A percentile compares a stretch with the other conserved stretches of the same genome.
These are phyloP conservation scores for Rhytidhysteron rufulum DNA, from an alignment of 2,329 filamentous ascomycete species.

Conservation along the genomic window DNA sequence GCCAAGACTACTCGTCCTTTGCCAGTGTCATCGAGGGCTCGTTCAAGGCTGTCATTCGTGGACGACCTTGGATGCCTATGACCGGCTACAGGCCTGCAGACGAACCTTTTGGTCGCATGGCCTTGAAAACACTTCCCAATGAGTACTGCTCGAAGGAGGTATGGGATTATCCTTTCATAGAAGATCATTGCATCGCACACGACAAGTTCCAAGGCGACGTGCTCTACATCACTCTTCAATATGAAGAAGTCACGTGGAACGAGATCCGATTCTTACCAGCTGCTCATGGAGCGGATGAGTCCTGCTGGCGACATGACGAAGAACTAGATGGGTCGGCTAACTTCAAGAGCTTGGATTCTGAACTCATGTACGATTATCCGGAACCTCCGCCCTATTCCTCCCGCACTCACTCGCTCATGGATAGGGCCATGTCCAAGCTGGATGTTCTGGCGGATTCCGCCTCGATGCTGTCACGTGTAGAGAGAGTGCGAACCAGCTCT, in stretches of 20 bases:
- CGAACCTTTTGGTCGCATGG: conserved; percentile 37
- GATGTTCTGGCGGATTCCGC: conserved; percentile 37
- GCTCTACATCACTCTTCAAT: conserved; percentile 37
- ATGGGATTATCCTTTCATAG: conserved; percentile 39
- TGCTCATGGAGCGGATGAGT: conserved; percentile 28
- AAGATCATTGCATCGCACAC: conserved; percentile 39
- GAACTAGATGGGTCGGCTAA: conserved; percentile 36
- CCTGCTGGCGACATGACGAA: conserved; percentile 37
- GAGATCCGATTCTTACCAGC: conserved; percentile 35
- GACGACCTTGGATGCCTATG: conserved; percentile 39
- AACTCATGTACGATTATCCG: conserved; percentile 41
- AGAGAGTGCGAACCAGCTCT: conserved; percentile 21
- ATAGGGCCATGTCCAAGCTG: conserved; percentile 29
- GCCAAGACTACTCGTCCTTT: conserved; percentile 35
- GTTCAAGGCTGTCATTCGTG: conserved; percentile 33
- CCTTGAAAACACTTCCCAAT: conserved; percentile 29
- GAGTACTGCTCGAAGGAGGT: conserved; percentile 30
- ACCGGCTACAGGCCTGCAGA: conserved; percentile 35
- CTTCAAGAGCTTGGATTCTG: conserved; percentile 35
- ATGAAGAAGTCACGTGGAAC: conserved; percentile 38
- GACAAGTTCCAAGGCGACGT: conserved; percentile 41
- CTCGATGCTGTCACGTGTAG: conserved; percentile 31
- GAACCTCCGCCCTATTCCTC: conserved; percentile 41
- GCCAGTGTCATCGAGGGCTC: conserved; percentile 31
- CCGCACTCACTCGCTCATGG: conserved; percentile 35